Conservation (phyloP, 306 rosid species). For the Astragalus glycyphyllos region DNA sequence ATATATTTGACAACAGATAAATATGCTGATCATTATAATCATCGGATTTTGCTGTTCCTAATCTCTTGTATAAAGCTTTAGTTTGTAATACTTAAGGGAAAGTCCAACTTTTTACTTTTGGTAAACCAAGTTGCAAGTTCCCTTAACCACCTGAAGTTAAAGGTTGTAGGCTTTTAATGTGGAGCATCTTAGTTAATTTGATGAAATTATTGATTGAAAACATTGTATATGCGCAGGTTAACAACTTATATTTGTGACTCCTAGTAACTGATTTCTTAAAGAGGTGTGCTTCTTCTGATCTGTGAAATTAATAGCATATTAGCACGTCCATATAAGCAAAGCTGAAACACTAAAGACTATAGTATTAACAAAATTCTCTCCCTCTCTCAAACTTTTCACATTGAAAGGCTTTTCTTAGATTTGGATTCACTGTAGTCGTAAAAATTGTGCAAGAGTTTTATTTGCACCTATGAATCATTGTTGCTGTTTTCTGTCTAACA, state of each 20-base stretch:
- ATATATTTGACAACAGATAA: constrained; percentile 1
- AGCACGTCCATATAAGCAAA: background rate
- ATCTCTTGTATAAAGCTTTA: background rate
- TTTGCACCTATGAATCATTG: background rate
- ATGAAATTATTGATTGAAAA: background rate
- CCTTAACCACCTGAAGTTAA: background rate
- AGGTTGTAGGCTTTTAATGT: constrained; percentile 2
- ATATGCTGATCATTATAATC: background rate
- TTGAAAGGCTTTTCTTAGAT: background rate
- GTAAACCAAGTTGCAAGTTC: background rate
- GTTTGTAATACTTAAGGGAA: background rate
- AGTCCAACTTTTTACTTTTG: background rate
- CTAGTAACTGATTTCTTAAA: constrained; percentile 4
- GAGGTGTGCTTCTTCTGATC: background rate
- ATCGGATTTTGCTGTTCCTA: constrained; percentile 10
- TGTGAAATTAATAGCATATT: constrained; percentile 10
- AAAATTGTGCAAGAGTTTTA: background rate
- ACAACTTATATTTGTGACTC: background rate
- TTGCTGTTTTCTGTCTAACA: too few species aligned
- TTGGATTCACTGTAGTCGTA: too few species aligned
- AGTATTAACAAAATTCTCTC: background rate
- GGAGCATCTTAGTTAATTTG: background rate
- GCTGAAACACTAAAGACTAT: background rate
- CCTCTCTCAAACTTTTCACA: background rate
- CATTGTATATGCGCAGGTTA: background rate